Conservation (phyloP, 2,329 filamentous ascomycete species). For the Remersonia thermophila region DNA sequence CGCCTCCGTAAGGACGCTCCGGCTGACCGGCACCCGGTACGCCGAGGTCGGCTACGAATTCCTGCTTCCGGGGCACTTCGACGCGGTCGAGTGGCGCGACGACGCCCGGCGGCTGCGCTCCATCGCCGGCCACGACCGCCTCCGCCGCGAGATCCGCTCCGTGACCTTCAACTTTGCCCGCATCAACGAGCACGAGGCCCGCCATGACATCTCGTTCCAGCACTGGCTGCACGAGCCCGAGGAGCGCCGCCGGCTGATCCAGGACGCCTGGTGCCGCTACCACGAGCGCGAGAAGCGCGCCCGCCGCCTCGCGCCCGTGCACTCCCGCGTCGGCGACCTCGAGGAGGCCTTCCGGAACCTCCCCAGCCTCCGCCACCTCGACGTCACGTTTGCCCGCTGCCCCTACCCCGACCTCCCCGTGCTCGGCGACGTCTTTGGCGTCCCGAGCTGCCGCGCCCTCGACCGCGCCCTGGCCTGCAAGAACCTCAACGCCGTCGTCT, state of each 20-base stretch:
- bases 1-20: constrained; percentile 28
- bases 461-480: constrained; percentile 27
- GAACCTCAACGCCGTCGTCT: constrained; percentile 28
- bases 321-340: constrained; percentile 24
- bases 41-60: constrained; percentile 32
- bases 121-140: constrained; percentile 31
- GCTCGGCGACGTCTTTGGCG: constrained; percentile 26
- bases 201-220: constrained; percentile 24
- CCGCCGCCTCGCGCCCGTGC: constrained; percentile 22
- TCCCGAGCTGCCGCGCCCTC: constrained; percentile 28
- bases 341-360: constrained; percentile 28
- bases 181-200: constrained; percentile 29
- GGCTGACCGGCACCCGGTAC: constrained; percentile 26
- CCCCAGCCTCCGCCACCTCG: constrained; percentile 28
- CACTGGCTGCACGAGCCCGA: constrained; percentile 28
- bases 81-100: constrained; percentile 31
- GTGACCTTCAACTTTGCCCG: constrained; percentile 35
- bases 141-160: constrained; percentile 29
- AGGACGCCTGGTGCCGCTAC: constrained; percentile 26
- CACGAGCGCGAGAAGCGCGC: constrained; percentile 23
- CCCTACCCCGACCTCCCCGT: constrained; percentile 23
- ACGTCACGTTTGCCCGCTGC: constrained; percentile 29
- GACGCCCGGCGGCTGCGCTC: constrained; percentile 32
- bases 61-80: constrained; percentile 30
- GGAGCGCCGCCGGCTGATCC: constrained; percentile 24